phyloP scores from a whole-genome alignment of 2,329 filamentous ascomycete genomes.

The Lomentospora prolificans region DNA sequence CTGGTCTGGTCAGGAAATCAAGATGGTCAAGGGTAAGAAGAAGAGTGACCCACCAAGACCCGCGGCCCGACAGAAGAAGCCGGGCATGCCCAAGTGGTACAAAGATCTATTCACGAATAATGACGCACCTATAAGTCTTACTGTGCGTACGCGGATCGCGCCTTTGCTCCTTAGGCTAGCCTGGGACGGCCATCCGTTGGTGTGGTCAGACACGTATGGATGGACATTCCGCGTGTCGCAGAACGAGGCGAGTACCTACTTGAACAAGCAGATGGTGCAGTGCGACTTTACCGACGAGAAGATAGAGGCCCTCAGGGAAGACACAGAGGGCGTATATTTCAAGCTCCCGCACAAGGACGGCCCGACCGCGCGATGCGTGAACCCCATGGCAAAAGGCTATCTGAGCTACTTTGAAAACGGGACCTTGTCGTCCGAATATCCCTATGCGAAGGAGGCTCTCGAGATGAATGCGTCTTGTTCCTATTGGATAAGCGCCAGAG shows the following conservation, averaged over 20 bases:
- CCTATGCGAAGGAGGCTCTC: slow-evolving; percentile 85
- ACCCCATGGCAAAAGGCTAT: slow-evolving; percentile 86
- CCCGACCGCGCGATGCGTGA: slow-evolving; percentile 71
- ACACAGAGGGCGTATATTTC: slow-evolving; percentile 62
- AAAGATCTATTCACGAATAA: slow-evolving; percentile 73
- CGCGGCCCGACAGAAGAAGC: slow-evolving; percentile 78
- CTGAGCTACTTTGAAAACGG: slow-evolving; percentile 85
- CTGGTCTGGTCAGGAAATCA: slow-evolving; percentile 89
- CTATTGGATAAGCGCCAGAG: slow-evolving; percentile 95
- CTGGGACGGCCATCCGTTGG: slow-evolving; percentile 82
- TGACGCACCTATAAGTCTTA: slow-evolving; percentile 61
- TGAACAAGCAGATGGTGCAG: slow-evolving; percentile 58
- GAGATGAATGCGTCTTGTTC: slow-evolving; percentile 99
- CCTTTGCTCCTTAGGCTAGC: slow-evolving; percentile 73
- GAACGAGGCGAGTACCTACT: slow-evolving; percentile 53
- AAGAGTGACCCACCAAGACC: slow-evolving; percentile 72
- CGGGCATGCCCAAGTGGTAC: slow-evolving; percentile 93
- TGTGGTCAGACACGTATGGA: slow-evolving; percentile 88
- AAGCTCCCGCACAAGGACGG: slow-evolving; percentile 97
- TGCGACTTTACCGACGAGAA: slow-evolving; percentile 73
- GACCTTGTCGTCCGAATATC: slow-evolving; percentile 74
- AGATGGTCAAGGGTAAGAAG: slow-evolving; percentile 84
- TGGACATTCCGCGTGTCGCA: slow-evolving; percentile 80
- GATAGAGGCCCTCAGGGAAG: slow-evolving; percentile 53
- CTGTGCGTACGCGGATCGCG: slow-evolving; percentile 79